phyloP scores from a whole-genome alignment of 2,329 filamentous ascomycete species.

The Fusarium setosum region DNA sequence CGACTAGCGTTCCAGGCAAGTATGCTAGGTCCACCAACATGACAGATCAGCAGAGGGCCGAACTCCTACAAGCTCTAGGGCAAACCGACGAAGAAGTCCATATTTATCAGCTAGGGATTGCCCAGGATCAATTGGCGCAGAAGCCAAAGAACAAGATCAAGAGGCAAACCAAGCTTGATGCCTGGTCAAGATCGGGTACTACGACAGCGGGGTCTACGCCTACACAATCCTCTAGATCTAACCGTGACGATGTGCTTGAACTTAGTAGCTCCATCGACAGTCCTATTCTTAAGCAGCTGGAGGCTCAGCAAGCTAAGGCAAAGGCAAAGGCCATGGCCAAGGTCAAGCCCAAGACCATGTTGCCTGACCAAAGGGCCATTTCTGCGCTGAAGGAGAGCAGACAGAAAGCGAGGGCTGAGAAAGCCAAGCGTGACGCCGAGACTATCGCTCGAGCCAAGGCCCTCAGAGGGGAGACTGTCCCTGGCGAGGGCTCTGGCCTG shows the following conservation, averaged over 20 bases:
- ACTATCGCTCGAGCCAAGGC: slow-evolving; percentile 75
- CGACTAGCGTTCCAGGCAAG: slow-evolving; percentile 63
- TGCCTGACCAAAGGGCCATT: slow-evolving; percentile 52
- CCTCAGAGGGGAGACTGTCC: slow-evolving; percentile 50
- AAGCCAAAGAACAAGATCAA: slow-evolving; percentile 53
- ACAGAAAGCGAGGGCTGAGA: slow-evolving; percentile 79
- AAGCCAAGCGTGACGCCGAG: slow-evolving; percentile 77
- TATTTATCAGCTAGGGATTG: slow-evolving; percentile 55
- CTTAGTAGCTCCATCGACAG: slow-evolving; percentile 60
- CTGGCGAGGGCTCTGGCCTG: slow-evolving; percentile 83
- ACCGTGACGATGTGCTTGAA: slow-evolving; percentile 60
- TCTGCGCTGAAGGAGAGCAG: slow-evolving; percentile 75
- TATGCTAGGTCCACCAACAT: slow-evolving; percentile 81
- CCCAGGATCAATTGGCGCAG: slow-evolving; percentile 36
- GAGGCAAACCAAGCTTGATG: slow-evolving; percentile 71
- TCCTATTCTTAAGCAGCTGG: slow-evolving; percentile 59
- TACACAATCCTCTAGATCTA: slow-evolving; percentile 48
- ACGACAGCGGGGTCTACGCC: slow-evolving; percentile 36
- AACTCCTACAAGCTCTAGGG: slow-evolving; percentile 74
- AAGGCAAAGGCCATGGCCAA: slow-evolving; percentile 44
- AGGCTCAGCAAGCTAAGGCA: slow-evolving; percentile 50
- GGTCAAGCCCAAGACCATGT: slow-evolving; percentile 45
- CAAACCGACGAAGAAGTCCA: slow-evolving; percentile 68
- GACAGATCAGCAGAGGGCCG: slow-evolving; percentile 83
- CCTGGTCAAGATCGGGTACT: slow-evolving; percentile 67